Evolutionary conservation across 2,329 filamentous ascomycete genomes (phyloP), one percentile per base, ranked within the genome.

Genomic region (Sporothrix dimorphospora): DNA sequence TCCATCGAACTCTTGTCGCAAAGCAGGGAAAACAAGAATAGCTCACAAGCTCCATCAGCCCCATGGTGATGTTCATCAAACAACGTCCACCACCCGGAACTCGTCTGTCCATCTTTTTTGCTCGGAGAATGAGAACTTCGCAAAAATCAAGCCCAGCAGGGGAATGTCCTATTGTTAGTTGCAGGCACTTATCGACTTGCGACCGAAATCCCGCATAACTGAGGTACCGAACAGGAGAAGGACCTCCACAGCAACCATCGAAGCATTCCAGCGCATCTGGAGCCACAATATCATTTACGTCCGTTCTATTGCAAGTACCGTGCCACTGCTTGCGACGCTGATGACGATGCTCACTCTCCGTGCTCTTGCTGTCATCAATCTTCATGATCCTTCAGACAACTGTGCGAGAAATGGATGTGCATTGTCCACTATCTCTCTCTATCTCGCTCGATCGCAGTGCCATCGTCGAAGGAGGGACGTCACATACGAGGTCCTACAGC

Each of bases 61-160:
- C 38, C 38, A n/a, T 63, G 38, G 59, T n/a, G 21, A 27, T 42
- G 59, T 19, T 65, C 59, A 65, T 45, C 59, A 65, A 65, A 65
- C 34, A 21, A 42, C 24, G 57, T 42, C 34, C 57, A n/a, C n/a
- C 34, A 8, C n/a, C 16, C 14, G 27, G 53, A 42, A 42, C 34
- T 63, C 57, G 4, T 24, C 24, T 24, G 34, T 34, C 57, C 57
- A 24, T 63, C 9, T 12, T 34, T 4, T 14, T 40, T 19, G n/a
- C 14, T 63, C 53, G 14, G 53, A 34, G 24, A 47, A 47, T 14
- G 12, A 16, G 5, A 6, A n/a, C n/a, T n/a, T n/a, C n/a, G n/a
- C 14, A 14, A 63, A 63, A 42, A 63, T n/a, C 34, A 16, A 24
- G 38, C 21, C 21, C 38, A 27, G 14, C 38, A 65, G 21, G 38